Percentiles rank a stretch among this genome's conserved stretches.
Conservation (phyloP, 805 yeast species). For the Candida parachauliodes region DNA sequence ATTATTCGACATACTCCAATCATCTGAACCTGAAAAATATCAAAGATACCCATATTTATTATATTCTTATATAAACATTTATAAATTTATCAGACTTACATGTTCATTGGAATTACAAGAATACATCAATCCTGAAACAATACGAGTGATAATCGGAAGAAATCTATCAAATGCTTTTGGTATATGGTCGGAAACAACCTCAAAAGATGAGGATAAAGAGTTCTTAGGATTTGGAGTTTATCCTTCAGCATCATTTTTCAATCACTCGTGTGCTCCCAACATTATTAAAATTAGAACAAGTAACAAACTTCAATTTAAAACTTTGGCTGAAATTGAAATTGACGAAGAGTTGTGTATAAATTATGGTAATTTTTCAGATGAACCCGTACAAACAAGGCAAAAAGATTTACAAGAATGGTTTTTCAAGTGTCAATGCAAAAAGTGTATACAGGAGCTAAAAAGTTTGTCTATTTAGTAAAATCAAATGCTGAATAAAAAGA, state of each 20-base stretch:
- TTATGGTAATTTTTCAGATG: conserved; percentile 51
- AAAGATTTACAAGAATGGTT: conserved; percentile 51
- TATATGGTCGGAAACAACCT: conserved; percentile 48
- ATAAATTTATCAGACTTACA: conserved; percentile 42
- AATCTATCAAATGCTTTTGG: conserved; percentile 71
- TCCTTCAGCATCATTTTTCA: conserved; percentile 65
- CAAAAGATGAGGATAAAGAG: conserved; percentile 44
- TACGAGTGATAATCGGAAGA: conserved; percentile 51
- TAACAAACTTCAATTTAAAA: conserved; percentile 39
- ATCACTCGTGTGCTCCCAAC: conserved; percentile 64
- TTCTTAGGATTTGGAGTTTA: conserved; percentile 58
- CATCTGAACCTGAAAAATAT: conserved; percentile 48
- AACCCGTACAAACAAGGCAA: conserved; percentile 39
- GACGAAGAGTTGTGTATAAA: conserved; percentile 57
- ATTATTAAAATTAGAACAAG: conserved; percentile 41
- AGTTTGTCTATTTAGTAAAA: conserved; percentile 27
- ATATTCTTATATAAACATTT: conserved; percentile 44
- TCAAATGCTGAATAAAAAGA: conserved; percentile 51
- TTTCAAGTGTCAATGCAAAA: conserved; percentile 51
- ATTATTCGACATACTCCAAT: conserved; percentile 44
- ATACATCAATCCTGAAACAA: conserved; percentile 30
- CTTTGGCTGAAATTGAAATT: conserved; percentile 33
- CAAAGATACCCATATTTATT: conserved; percentile 45
- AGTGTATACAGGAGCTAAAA: conserved; percentile 33
- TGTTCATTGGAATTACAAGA: conserved; percentile 33